Base-by-base conservation (phyloP, 441 rosid genomes). In the Melianthus villosus region DNA sequence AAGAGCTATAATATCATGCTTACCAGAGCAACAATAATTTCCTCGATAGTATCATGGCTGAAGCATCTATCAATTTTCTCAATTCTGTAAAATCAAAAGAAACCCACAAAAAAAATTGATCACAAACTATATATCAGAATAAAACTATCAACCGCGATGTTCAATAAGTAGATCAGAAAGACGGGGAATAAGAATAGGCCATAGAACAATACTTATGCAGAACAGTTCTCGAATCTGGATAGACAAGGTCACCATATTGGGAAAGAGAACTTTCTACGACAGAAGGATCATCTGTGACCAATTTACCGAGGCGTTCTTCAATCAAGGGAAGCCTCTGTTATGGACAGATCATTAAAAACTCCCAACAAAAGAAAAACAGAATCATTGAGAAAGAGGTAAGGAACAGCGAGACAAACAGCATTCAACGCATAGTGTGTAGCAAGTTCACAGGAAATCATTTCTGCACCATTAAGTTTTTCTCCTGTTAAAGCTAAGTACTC, bases 361-460 rank as follows among this genome's bases (percentile, higher is more conserved):
- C n/a, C n/a, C n/a, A n/a, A n/a, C n/a, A n/a, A n/a, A n/a, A n/a
- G n/a, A n/a, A n/a, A 22, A 25, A 6, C 25, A 43, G 12, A 48
- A 63, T 28, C 22, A 46, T 10, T n/a, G 9, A 8, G 1, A 32
- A 10, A 11, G 12, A 4, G 34, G 25, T 34, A 42, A 29, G 57
- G 35, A 31, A 16, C 38, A 40, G 23, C 31, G 19, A 51, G 44
- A 63, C 79, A 44, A 49, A 84, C 96, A 20, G 64, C 64, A 48
- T 79, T 60, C 59, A 81, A 59, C 37, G 74, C 51, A 51, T 59
- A 89, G 62, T 79, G 98, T 25, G 96, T 79, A 25, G 96, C 93
- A 57, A 84, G 94, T 61, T 79, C 79, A 65, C 73, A 75, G 2
- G 89, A 83, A 53, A 81, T 68, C 98, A 89, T 84, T 57, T 84